A percentile compares a stretch with the other conserved stretches of the same genome.
Conservation (phyloP, 176 grass and related monocot genomes). For the Echinochloa phyllopogon region DNA sequence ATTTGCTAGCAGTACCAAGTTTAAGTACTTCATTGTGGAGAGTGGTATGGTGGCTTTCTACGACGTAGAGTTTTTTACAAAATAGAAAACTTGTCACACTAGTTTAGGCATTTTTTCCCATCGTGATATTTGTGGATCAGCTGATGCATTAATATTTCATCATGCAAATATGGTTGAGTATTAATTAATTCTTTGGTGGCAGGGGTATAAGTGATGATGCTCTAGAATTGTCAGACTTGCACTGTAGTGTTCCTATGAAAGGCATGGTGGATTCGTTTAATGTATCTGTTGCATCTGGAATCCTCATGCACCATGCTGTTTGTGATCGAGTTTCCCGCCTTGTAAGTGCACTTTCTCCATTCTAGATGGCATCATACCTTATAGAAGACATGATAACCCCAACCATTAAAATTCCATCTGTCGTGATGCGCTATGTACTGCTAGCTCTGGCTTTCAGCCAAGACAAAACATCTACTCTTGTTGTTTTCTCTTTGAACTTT, state of each 20-base stretch:
- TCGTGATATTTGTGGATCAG: neutral
- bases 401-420: constrained; percentile 1
- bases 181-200: constrained; percentile 32
- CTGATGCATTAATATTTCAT: constrained; percentile 28
- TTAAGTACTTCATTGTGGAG: neutral
- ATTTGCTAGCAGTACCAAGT: constrained; percentile 4
- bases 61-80: neutral
- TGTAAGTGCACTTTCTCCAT: constrained; percentile 57
- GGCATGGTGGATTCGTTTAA: constrained; percentile 99
- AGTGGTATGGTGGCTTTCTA: constrained; percentile 8
- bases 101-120: constrained; percentile 1
- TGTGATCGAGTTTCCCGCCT: constrained; percentile 80
- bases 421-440: constrained; percentile 7
- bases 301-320: constrained; percentile 97
- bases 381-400: constrained; percentile 13
- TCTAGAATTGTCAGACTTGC: constrained; percentile 73
- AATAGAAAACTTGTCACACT: neutral
- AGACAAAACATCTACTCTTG: constrained; percentile 14
- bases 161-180: constrained; percentile 22
- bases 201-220: constrained; percentile 92
- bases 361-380: neutral
- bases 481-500: constrained; percentile 26
- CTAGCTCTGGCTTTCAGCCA: neutral
- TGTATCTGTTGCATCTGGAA: constrained; percentile 96
- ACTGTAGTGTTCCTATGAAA: constrained; percentile 96